These are phyloP conservation scores for Sugiyamaella floridensis DNA, from an alignment of 805 yeast species.

Conservation along the genomic window DNA sequence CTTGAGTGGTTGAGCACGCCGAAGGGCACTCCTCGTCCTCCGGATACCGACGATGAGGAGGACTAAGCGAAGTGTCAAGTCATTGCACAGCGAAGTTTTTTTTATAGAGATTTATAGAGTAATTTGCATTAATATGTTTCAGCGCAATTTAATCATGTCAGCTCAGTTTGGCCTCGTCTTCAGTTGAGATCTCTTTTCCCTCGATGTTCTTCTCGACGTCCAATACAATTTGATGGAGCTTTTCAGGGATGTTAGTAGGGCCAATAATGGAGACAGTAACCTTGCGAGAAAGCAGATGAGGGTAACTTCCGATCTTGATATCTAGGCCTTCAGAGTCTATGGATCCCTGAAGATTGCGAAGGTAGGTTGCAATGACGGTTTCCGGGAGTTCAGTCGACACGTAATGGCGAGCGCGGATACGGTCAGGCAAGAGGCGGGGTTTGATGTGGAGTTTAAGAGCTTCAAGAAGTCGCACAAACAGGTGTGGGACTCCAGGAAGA, in stretches of 20 bases:
- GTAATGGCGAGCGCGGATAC: slow-evolving; percentile 38
- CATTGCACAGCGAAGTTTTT: neutral
- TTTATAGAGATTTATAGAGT: neutral
- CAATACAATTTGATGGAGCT: slow-evolving; percentile 40
- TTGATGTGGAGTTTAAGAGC: slow-evolving; percentile 37
- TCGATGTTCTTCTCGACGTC: slow-evolving; percentile 41
- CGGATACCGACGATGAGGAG: slow-evolving; percentile 89
- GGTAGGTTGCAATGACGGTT: slow-evolving; percentile 59
- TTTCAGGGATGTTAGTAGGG: slow-evolving; percentile 33
- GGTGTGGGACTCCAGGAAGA: slow-evolving; percentile 78
- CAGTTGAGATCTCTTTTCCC: slow-evolving; percentile 52
- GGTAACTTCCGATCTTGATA: slow-evolving; percentile 78
- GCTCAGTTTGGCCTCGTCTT: slow-evolving; percentile 44
- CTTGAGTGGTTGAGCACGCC: slow-evolving; percentile 93
- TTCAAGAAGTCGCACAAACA: slow-evolving; percentile 51
- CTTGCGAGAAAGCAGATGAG: slow-evolving; percentile 58
- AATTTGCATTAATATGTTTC: neutral
- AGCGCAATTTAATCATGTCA: slow-evolving; percentile 39
- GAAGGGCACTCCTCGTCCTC: slow-evolving; percentile 95
- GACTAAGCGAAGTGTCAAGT: slow-evolving; percentile 25
- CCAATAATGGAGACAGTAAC: slow-evolving; percentile 75
- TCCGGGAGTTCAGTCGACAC: slow-evolving; percentile 60
- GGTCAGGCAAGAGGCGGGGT: slow-evolving; percentile 35
- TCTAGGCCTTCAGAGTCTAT: slow-evolving; percentile 26
- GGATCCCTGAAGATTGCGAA: slow-evolving; percentile 45